Conservation (phyloP, 116 monocot genomes). For the Iris pallida region DNA sequence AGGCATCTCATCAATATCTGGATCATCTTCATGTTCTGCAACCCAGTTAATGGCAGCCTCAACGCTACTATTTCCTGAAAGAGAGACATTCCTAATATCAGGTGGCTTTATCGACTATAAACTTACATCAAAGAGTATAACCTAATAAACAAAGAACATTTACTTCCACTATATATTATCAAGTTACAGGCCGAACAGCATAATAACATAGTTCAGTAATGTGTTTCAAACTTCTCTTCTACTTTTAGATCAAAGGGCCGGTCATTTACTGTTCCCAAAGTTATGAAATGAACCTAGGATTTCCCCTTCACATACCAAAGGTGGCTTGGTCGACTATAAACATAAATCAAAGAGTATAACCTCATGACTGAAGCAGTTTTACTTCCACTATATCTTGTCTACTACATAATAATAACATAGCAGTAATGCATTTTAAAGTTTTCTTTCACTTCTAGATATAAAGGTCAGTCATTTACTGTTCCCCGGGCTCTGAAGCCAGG, state of each 20-base stretch:
- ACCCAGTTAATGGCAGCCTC: conserved; percentile 88
- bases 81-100: not conserved
- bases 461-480: too few relatives aligned
- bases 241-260: too few relatives aligned
- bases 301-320: too few relatives aligned
- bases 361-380: not conserved
- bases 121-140: too few relatives aligned
- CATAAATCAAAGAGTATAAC: not conserved
- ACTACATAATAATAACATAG: too few relatives aligned
- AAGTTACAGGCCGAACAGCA: not conserved
- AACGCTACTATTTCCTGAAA: conserved; percentile 70
- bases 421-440: not conserved
- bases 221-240: not conserved
- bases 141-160: not conserved
- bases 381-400: too few relatives aligned
- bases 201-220: not conserved
- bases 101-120: too few relatives aligned
- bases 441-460: too few relatives aligned
- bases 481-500: too few relatives aligned
- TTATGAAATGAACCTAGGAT: too few relatives aligned
- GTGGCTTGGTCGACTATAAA: not conserved
- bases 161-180: not conserved
- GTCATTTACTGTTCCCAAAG: too few relatives aligned
- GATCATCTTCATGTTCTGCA: conserved; percentile 85
- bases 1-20: conserved; percentile 92